A percentile compares a stretch with the other conserved stretches of the same genome.
These are phyloP conservation scores for Suillus sp. DNA, from an alignment of 768 basidiomycete genomes.

Conservation along the genomic window DNA sequence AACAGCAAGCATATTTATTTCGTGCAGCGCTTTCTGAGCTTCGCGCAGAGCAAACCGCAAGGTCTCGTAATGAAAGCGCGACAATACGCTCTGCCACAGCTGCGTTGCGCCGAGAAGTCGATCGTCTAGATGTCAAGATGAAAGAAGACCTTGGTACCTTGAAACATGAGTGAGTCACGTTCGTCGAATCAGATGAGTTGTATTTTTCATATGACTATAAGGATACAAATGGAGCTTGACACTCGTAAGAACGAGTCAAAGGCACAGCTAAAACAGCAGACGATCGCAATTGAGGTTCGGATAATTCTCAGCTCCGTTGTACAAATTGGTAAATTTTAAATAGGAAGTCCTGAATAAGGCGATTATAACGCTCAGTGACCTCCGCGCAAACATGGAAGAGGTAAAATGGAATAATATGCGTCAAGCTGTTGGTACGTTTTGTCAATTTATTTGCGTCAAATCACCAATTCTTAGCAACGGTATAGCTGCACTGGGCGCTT, in stretches of 20 bases:
- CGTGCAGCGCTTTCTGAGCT: slow-evolving; percentile 91
- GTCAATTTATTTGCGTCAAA: not conserved
- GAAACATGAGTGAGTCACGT: slow-evolving; percentile 81
- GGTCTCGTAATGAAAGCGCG: slow-evolving; percentile 81
- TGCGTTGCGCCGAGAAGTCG: slow-evolving; percentile 85
- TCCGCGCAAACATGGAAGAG: slow-evolving; percentile 81
- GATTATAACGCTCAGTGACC: slow-evolving; percentile 72
- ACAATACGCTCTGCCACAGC: slow-evolving; percentile 75
- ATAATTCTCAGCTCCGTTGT: not conserved
- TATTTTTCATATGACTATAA: slow-evolving; percentile 33
- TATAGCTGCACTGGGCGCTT: slow-evolving; percentile 62
- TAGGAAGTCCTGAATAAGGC: slow-evolving; percentile 79
- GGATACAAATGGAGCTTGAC: slow-evolving; percentile 96
- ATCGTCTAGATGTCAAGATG: slow-evolving; percentile 84
- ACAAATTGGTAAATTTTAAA: slow-evolving; percentile 4
- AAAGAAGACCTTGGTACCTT: slow-evolving; percentile 88
- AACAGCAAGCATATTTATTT: slow-evolving; percentile 93
- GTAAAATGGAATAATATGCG: slow-evolving; percentile 91
- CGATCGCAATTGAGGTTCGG: slow-evolving; percentile 80
- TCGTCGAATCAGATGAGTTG: not conserved
- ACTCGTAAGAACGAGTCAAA: slow-evolving; percentile 90
- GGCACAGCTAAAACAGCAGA: slow-evolving; percentile 79
- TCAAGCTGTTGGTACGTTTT: slow-evolving; percentile 68
- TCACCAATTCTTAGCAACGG: slow-evolving; percentile 9
- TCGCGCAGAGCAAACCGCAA: slow-evolving; percentile 80